A percentile compares a stretch with the other conserved stretches of the same genome.
Conservation (phyloP, 2,329 filamentous ascomycete genomes). For the Metarhizium rileyi region DNA sequence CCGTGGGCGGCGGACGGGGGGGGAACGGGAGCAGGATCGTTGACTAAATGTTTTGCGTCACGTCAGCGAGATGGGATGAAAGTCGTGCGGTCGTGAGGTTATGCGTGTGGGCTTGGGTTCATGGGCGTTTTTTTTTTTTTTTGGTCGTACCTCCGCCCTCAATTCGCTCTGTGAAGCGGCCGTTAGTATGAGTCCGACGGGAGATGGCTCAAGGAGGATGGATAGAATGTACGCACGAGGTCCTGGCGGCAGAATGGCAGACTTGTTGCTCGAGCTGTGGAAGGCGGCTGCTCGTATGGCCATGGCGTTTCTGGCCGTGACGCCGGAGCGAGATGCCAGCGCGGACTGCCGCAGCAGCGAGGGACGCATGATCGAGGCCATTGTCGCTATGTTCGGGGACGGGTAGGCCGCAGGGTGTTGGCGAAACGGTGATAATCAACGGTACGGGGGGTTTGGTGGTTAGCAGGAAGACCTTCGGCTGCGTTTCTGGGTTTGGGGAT, state of each 20-base stretch:
- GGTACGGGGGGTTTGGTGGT: too few species aligned
- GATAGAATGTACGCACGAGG: slow-evolving; percentile 57
- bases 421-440: too few species aligned
- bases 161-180: slow-evolving; percentile 50
- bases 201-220: not conserved
- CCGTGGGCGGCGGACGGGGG: slow-evolving; percentile 68
- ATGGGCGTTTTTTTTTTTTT: too few species aligned
- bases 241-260: slow-evolving; percentile 75
- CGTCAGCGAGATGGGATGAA: too few species aligned
- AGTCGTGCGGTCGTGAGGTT: too few species aligned
- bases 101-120: too few species aligned
- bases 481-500: not conserved
- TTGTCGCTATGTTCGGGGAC: slow-evolving; percentile 16
- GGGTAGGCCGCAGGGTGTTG: not conserved
- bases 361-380: slow-evolving; percentile 49
- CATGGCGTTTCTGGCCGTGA: slow-evolving; percentile 17
- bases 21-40: slow-evolving; percentile 74
- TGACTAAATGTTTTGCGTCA: slow-evolving; percentile 44
- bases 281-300: slow-evolving; percentile 62
- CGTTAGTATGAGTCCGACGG: slow-evolving; percentile 30
- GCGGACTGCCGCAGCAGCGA: slow-evolving; percentile 45
- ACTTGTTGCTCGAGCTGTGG: slow-evolving; percentile 67
- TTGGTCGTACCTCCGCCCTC: slow-evolving; percentile 65
- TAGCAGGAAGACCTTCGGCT: not conserved
- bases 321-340: slow-evolving; percentile 24